These are phyloP conservation scores for Nakaseomyces kungkrabaensis DNA, from an alignment of 1,139 yeast genomes.

Conservation along the genomic window DNA sequence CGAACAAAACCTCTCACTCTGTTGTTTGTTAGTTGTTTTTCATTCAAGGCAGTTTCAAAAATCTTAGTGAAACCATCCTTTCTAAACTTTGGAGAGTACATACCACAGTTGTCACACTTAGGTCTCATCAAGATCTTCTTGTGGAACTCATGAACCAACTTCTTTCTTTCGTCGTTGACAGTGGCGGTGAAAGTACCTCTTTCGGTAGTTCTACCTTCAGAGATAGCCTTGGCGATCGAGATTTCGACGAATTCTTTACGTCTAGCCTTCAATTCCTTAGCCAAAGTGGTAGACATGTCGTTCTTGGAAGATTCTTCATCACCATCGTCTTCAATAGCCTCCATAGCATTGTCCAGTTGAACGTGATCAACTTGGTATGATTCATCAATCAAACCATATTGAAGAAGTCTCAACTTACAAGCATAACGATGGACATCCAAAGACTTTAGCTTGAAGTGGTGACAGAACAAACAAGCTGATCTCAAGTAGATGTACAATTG, in stretches of 20 bases:
- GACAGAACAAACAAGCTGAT: slow-evolving; percentile 84
- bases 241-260: slow-evolving; percentile 65
- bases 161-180: slow-evolving; percentile 79
- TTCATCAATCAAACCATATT: slow-evolving; percentile 81
- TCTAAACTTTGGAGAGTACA: slow-evolving; percentile 89
- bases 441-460: slow-evolving; percentile 60
- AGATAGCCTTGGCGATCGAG: slow-evolving; percentile 63
- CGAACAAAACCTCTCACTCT: slow-evolving; percentile 70
- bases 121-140: slow-evolving; percentile 62
- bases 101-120: slow-evolving; percentile 90
- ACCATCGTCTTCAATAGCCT: slow-evolving; percentile 31
- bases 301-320: slow-evolving; percentile 26
- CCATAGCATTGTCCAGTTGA: slow-evolving; percentile 32
- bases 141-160: slow-evolving; percentile 65
- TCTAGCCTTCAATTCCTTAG: slow-evolving; percentile 39
- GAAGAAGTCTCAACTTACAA: slow-evolving; percentile 73
- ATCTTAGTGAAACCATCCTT: slow-evolving; percentile 92
- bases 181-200: slow-evolving; percentile 73
- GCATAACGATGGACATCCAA: slow-evolving; percentile 65
- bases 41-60: slow-evolving; percentile 77
- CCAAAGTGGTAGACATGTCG: slow-evolving; percentile 33
- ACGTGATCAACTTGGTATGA: slow-evolving; percentile 62
- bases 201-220: slow-evolving; percentile 61
- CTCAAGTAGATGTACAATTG: slow-evolving; percentile 81
- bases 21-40: slow-evolving; percentile 72